These are phyloP conservation scores for Globisporangium uncinulatum DNA, from an alignment of 352 stramenopile species.

Conservation along the genomic window DNA sequence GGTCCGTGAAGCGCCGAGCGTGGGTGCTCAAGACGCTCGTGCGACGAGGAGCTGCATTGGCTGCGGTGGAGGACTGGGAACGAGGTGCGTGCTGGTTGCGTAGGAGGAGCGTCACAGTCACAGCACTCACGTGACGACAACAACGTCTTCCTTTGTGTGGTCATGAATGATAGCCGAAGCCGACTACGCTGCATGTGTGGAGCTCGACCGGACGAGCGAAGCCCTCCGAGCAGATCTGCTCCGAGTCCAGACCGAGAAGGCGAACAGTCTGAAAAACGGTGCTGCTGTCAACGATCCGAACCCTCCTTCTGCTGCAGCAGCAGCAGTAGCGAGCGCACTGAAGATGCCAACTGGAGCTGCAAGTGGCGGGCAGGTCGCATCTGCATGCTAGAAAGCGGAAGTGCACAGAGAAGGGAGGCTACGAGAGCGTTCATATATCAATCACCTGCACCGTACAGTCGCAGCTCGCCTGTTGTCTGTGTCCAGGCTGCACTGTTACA, in stretches of 20 bases:
- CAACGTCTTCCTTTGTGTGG: conserved; percentile 3
- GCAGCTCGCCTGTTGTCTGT: too few relatives aligned
- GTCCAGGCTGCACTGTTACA: too few relatives aligned
- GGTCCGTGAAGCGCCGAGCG: conserved; percentile 44
- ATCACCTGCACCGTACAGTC: too few relatives aligned
- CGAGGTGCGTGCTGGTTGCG: conserved; percentile 25
- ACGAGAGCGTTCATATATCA: too few relatives aligned
- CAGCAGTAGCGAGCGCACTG: background rate
- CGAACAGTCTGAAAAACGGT: background rate
- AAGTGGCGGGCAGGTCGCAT: background rate
- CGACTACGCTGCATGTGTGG: conserved; percentile 50
- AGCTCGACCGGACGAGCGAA: conserved; percentile 54
- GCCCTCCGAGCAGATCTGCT: conserved; percentile 39
- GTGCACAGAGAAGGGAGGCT: too few relatives aligned
- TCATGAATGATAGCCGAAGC: conserved; percentile 28
- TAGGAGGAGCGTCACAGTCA: background rate
- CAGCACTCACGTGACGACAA: background rate
- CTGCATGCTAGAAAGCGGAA: background rate
- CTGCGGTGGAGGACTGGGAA: conserved; percentile 24
- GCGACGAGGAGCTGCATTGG: conserved; percentile 47
- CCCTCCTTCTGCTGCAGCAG: too few relatives aligned
- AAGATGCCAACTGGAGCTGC: background rate
- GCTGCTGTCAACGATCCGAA: background rate
- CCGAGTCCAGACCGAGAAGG: conserved; percentile 20
- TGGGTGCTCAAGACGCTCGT: conserved; percentile 81